These are phyloP conservation scores for Phyllosticta citrichinensis DNA, from an alignment of 2,329 filamentous ascomycete species.

Conservation along the genomic window DNA sequence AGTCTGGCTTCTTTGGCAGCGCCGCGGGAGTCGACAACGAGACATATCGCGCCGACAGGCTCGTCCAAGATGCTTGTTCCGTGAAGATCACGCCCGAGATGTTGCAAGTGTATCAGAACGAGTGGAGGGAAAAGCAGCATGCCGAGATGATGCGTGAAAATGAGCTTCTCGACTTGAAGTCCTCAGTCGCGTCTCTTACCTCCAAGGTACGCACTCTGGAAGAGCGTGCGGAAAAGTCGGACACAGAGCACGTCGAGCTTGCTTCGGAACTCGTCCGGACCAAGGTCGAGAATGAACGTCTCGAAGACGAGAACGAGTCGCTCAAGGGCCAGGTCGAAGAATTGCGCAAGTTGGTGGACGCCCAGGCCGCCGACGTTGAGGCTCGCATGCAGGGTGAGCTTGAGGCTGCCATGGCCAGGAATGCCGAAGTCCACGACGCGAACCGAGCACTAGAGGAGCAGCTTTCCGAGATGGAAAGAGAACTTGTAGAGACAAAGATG, in stretches of 20 bases:
- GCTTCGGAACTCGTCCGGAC: conserved; percentile 85
- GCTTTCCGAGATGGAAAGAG: conserved; percentile 82
- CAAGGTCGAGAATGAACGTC: conserved; percentile 86
- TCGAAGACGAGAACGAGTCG: conserved; percentile 82
- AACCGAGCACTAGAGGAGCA: conserved; percentile 83
- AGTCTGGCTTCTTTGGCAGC: conserved; percentile 95
- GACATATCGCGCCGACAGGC: conserved; percentile 85
- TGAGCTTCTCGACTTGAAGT: conserved; percentile 61
- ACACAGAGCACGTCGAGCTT: conserved; percentile 81
- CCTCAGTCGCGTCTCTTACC: conserved; percentile 51
- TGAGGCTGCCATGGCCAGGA: conserved; percentile 83
- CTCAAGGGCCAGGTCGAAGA: conserved; percentile 77
- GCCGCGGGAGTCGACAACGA: conserved; percentile 87
- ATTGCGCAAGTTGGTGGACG: conserved; percentile 76
- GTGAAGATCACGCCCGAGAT: conserved; percentile 76
- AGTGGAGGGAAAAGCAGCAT: conserved; percentile 91
- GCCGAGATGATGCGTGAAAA: conserved; percentile 70
- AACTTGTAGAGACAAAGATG: conserved; percentile 90
- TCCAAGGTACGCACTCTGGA: conserved; percentile 75
- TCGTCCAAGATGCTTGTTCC: conserved; percentile 86
- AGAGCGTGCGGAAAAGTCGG: conserved; percentile 76
- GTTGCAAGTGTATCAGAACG: conserved; percentile 67
- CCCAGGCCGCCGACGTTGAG: conserved; percentile 83
- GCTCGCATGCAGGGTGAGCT: conserved; percentile 71
- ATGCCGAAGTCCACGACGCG: conserved; percentile 87